Conservation (phyloP, 176 grass and related monocot genomes). For the Eleusine coracana region DNA sequence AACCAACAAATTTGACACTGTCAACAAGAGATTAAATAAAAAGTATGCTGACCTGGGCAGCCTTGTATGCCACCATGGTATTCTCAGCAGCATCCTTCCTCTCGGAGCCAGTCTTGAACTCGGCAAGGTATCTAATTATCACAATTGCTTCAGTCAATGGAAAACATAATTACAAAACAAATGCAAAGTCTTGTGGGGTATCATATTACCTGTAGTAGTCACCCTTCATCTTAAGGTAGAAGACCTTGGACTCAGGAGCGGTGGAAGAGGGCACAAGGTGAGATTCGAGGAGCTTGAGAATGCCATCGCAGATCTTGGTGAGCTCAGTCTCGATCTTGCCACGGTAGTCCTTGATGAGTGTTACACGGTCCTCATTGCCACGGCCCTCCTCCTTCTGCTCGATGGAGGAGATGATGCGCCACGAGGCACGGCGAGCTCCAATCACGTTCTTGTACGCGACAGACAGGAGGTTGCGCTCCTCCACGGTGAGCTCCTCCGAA, state of each 20-base stretch:
- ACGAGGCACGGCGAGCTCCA: slow-evolving; percentile 72
- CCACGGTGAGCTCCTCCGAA: slow-evolving; percentile 69
- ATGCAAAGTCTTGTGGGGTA: background rate
- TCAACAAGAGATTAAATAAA: background rate
- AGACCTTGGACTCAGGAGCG: slow-evolving; percentile 79
- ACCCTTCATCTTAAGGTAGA: slow-evolving; percentile 97
- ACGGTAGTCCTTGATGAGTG: slow-evolving; percentile 77
- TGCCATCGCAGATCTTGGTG: slow-evolving; percentile 77
- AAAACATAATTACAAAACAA: slow-evolving; percentile 1
- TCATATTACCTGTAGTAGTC: slow-evolving; percentile 84
- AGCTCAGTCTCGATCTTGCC: slow-evolving; percentile 77
- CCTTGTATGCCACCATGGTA: slow-evolving; percentile 80
- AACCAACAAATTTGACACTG: background rate
- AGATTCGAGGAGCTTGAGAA: slow-evolving; percentile 75
- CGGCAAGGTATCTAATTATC: slow-evolving; percentile 80
- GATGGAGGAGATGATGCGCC: slow-evolving; percentile 88
- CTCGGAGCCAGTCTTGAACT: slow-evolving; percentile 76
- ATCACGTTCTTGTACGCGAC: slow-evolving; percentile 94
- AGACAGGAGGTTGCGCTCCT: slow-evolving; percentile 92
- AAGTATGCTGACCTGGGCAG: slow-evolving; percentile 59
- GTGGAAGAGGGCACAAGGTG: slow-evolving; percentile 82
- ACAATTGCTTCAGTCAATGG: slow-evolving; percentile 32
- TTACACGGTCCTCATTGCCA: slow-evolving; percentile 70
- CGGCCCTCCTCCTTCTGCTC: slow-evolving; percentile 92
- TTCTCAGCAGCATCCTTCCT: slow-evolving; percentile 83